phyloP scores from a whole-genome alignment of 371 early-diverging fungal species.

The Rhizomucor miehei region DNA sequence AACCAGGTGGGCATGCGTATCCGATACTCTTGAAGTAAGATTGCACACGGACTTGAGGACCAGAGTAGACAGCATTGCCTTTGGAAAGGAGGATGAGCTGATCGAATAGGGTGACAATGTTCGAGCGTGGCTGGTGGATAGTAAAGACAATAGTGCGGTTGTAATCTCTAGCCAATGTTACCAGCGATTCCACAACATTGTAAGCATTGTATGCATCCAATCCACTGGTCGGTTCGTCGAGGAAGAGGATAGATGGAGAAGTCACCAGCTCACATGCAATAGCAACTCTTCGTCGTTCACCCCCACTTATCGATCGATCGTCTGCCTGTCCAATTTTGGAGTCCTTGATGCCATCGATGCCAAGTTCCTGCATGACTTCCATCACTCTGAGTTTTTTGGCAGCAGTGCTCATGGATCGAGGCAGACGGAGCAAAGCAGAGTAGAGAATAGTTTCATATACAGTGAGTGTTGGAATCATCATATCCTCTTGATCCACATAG shows the following conservation, averaged over 20 bases:
- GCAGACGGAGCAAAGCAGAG: constrained; percentile 78
- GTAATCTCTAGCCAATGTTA: constrained; percentile 73
- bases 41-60: constrained; percentile 51
- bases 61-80: constrained; percentile 82
- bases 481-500: constrained; percentile 87
- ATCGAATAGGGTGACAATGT: constrained; percentile 90
- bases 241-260: constrained; percentile 84
- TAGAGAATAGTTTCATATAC: constrained; percentile 80
- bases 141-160: constrained; percentile 91
- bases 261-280: constrained; percentile 89
- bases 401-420: constrained; percentile 55
- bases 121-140: constrained; percentile 94
- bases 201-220: constrained; percentile 91
- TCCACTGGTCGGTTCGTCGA: constrained; percentile 96
- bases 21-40: constrained; percentile 69
- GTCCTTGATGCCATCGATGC: constrained; percentile 75
- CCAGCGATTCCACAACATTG: constrained; percentile 85
- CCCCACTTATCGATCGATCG: constrained; percentile 79
- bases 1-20: constrained; percentile 82
- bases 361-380: constrained; percentile 76
- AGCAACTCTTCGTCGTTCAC: constrained; percentile 82
- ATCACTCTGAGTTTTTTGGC: constrained; percentile 62
- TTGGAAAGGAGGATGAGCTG: constrained; percentile 82
- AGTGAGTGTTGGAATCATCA: constrained; percentile 79
- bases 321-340: constrained; percentile 78